These are phyloP conservation scores for Pichia exigua DNA, from an alignment of 805 yeast species.

Conservation along the genomic window DNA sequence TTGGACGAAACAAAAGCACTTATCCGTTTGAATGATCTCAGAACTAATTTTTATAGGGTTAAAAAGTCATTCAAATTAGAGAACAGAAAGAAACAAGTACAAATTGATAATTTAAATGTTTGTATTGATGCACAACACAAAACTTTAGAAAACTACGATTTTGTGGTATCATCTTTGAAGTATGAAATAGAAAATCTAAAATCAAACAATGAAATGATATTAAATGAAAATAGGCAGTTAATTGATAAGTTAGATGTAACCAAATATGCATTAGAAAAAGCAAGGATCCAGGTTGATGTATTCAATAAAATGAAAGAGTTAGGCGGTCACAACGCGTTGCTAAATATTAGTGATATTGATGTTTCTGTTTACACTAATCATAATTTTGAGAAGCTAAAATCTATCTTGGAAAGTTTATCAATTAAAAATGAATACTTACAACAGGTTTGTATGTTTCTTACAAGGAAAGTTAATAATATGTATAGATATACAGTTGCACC, in stretches of 20 bases:
- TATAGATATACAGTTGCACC: slow-evolving; percentile 6
- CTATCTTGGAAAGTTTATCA: not conserved
- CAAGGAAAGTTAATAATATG: not conserved
- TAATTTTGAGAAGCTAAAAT: not conserved
- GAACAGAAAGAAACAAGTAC: not conserved
- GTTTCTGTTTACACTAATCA: not conserved
- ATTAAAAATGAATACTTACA: slow-evolving; percentile 3
- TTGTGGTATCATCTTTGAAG: not conserved
- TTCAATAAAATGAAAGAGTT: not conserved
- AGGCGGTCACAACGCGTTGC: not conserved
- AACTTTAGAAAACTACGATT: not conserved
- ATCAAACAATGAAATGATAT: not conserved
- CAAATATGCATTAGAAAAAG: not conserved
- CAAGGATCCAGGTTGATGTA: not conserved
- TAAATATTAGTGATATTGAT: not conserved
- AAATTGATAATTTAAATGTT: not conserved
- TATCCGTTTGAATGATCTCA: not conserved
- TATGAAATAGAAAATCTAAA: not conserved
- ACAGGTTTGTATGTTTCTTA: not conserved
- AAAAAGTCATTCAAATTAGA: not conserved
- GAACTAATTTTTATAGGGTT: not conserved
- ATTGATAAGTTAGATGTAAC: not conserved
- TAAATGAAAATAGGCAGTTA: not conserved
- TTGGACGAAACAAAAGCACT: not conserved
- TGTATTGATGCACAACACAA: not conserved